Evolutionary conservation across 2,329 filamentous ascomycete species (phyloP), one percentile per base, ranked within the genome.

Genomic region (Aspergillus fijiensis): DNA sequence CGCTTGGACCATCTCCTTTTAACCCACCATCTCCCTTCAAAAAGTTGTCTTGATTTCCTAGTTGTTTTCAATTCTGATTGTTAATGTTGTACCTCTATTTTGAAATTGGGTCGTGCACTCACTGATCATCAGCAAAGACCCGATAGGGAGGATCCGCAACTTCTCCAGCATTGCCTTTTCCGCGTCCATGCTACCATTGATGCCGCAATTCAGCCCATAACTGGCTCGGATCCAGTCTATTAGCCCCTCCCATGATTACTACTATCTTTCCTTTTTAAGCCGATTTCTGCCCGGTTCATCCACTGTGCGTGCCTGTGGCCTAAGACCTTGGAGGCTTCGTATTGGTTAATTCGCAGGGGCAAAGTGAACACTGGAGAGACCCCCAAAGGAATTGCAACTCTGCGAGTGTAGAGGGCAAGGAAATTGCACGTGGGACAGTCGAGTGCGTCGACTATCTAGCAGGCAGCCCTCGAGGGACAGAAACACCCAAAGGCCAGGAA

Each of bases 131-230:
- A 59, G 35, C 16, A 45, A 45, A 45, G 45, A 42, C 50, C 53
- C 59, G 59, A 61, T 61, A 60, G 50, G 49, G 51, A 62, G 59
- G 49, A 61, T 67, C 66, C 66, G 63, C 64, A 60, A 61, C 53
- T 29, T 49, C 59, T 60, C 54, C 52, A 65, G 62, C 53, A 66
- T 65, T 67, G 52, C 66, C 62, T 63, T 62, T 66, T 68, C 67
- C 56, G 63, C 61, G 23, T 58, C 63, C 62, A 56, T 69, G 65
- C 64, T 58, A 62, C 25, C 39, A 27, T 60, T 52, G 60, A 63
- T 66, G 64, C 60, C 64, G 60, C 61, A 64, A 59, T 59, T 57
- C 62, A 56, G 52, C 55, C 63, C 59, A 60, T 63, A 48, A 59
- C 62, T 65, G 61, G 61, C 60, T 59, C 63, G 52, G 54, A 51